Conservation (phyloP, 805 yeast species). For the Hanseniaspora osmophila region DNA sequence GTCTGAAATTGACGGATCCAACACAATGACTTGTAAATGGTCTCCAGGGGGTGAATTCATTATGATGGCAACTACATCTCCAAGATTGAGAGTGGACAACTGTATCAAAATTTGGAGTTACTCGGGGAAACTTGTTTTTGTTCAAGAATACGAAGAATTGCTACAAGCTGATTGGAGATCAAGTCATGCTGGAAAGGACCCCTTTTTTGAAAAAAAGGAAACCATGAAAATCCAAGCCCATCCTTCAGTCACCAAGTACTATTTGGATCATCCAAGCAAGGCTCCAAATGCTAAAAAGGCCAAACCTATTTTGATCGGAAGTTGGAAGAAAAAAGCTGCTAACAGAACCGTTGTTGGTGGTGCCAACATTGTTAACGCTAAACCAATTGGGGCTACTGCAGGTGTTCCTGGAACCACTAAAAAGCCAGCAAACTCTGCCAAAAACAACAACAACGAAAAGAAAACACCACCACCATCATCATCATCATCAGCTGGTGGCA, state of each 20-base stretch:
- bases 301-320: constrained; percentile 1
- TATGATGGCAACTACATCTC: constrained; percentile 92
- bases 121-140: constrained; percentile 65
- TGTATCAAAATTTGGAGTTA: constrained; percentile 91
- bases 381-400: constrained; percentile 18
- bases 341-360: constrained; percentile 30
- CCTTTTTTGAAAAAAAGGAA: constrained; percentile 27
- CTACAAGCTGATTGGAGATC: constrained; percentile 68
- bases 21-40: constrained; percentile 96
- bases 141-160: constrained; percentile 70
- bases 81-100: constrained; percentile 92
- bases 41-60: constrained; percentile 91
- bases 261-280: constrained; percentile 22
- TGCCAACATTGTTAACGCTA: constrained; percentile 17
- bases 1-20: constrained; percentile 75
- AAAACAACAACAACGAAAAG: constrained; percentile 43
- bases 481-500: constrained; percentile 9
- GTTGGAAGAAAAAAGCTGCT: constrained; percentile 42
- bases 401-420: constrained; percentile 36
- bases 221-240: constrained; percentile 51
- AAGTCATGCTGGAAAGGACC: constrained; percentile 34
- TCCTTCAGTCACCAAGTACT: constrained; percentile 48
- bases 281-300: constrained; percentile 2
- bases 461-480: constrained; percentile 8
- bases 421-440: constrained; percentile 26